Percentiles rank a stretch among this genome's conserved stretches.
phyloP scores from a whole-genome alignment of 306 rosid species.

The Vigna mungo region DNA sequence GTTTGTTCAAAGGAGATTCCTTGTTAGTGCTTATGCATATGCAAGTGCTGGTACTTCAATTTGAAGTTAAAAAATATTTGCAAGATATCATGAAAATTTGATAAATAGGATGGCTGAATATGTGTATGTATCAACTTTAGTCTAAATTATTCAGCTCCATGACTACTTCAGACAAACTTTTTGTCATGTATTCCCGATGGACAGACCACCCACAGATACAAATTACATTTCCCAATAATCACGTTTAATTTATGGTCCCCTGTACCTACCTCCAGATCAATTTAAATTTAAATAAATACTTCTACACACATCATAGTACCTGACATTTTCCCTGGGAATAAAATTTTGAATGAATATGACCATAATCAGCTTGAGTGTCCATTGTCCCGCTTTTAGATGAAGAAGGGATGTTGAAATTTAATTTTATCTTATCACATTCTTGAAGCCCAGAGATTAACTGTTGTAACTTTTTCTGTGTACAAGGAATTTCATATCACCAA shows the following conservation, averaged over 20 bases:
- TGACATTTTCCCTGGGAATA: slow-evolving; percentile 56
- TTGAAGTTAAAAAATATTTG: too few species aligned
- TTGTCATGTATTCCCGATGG: background rate
- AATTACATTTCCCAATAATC: background rate
- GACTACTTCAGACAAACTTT: background rate
- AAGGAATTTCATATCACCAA: slow-evolving; percentile 43
- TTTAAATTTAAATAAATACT: slow-evolving; percentile 31
- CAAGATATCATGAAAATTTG: background rate
- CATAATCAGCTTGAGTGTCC: slow-evolving; percentile 49
- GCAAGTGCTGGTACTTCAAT: background rate
- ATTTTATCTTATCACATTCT: slow-evolving; percentile 69
- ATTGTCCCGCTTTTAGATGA: slow-evolving; percentile 48
- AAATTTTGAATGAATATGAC: slow-evolving; percentile 45
- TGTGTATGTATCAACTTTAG: background rate
- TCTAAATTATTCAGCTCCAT: slow-evolving; percentile 6
- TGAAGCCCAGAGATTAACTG: slow-evolving; percentile 67
- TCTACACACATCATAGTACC: slow-evolving; percentile 51
- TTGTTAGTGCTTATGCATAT: background rate
- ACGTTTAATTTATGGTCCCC: background rate
- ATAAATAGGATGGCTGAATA: background rate
- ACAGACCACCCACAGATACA: too few species aligned
- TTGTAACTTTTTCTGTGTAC: slow-evolving; percentile 64
- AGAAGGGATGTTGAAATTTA: slow-evolving; percentile 39
- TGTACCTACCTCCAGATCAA: slow-evolving; percentile 7
- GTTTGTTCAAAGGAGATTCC: background rate